Conservation (phyloP, 352 stramenopile species). For the Globisporangium yorkense region DNA sequence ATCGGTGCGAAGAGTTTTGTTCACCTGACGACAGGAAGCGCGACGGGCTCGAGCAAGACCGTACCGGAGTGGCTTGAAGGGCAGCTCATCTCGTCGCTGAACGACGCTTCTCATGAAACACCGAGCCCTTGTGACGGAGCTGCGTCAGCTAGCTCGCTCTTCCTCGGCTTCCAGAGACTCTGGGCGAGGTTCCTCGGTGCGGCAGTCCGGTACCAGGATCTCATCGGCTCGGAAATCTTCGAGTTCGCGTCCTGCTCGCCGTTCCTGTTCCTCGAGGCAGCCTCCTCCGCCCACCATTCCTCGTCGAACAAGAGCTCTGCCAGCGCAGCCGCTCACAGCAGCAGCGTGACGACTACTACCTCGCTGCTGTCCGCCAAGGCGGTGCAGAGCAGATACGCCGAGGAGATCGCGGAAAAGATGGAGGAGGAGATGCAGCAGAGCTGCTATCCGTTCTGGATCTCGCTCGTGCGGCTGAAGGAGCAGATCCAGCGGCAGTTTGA, state of each 20-base stretch:
- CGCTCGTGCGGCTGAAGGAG: slow-evolving; percentile 28
- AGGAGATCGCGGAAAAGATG: slow-evolving; percentile 46
- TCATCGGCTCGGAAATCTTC: slow-evolving; percentile 30
- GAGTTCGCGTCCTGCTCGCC: slow-evolving; percentile 45
- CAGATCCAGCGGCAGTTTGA: slow-evolving; percentile 24
- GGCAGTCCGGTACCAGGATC: slow-evolving; percentile 30
- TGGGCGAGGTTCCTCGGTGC: slow-evolving; percentile 23
- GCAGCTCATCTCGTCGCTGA: slow-evolving; percentile 5
- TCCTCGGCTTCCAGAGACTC: slow-evolving; percentile 23
- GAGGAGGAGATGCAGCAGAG: slow-evolving; percentile 29
- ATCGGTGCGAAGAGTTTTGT: slow-evolving; percentile 5
- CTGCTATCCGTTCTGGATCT: slow-evolving; percentile 43
- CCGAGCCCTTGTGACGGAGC: not conserved
- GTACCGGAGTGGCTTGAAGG: slow-evolving; percentile 29
- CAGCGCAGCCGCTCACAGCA: not conserved
- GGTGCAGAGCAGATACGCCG: slow-evolving; percentile 34
- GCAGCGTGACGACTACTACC: too few relatives aligned
- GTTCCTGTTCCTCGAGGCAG: slow-evolving; percentile 24
- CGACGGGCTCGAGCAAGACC: slow-evolving; percentile 13
- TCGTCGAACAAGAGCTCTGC: not conserved
- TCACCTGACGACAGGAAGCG: not conserved
- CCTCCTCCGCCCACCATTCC: not conserved
- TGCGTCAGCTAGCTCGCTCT: not conserved
- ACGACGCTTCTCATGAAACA: not conserved
- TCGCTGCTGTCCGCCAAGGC: slow-evolving; percentile 19